Percentiles rank a stretch among this genome's conserved stretches.
These are phyloP conservation scores for Puccinia brachypodii DNA, from an alignment of 1,284 basidiomycete genomes.

Conservation along the genomic window DNA sequence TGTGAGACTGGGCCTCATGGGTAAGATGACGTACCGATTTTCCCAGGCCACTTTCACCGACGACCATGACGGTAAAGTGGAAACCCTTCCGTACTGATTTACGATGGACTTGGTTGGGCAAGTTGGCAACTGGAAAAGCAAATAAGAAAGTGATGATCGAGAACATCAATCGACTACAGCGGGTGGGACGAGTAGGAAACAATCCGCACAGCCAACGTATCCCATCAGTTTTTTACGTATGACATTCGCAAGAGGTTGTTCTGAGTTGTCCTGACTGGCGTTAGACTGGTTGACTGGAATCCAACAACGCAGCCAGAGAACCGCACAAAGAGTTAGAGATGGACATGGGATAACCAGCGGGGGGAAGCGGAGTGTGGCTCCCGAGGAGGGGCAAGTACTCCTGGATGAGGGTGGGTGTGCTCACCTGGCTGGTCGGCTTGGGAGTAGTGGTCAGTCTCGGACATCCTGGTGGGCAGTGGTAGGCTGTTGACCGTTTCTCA, in stretches of 20 bases:
- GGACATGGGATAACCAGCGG: neutral
- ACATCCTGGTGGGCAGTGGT: no score
- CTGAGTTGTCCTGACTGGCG: neutral
- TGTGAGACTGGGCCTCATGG: neutral
- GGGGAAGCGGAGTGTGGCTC: neutral
- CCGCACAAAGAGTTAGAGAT: neutral
- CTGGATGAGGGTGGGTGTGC: neutral
- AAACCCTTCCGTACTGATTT: constrained; percentile 90
- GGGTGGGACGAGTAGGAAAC: neutral
- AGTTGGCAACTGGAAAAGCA: constrained; percentile 67
- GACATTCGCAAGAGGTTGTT: constrained; percentile 57
- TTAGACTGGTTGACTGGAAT: neutral
- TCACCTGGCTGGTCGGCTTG: constrained; percentile 10
- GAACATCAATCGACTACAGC: neutral
- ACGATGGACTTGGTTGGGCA: constrained; percentile 96
- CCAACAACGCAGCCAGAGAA: neutral
- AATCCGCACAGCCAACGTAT: constrained; percentile 62
- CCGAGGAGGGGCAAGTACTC: neutral
- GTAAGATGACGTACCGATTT: constrained; percentile 65
- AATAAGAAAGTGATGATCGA: neutral
- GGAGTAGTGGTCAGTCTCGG: constrained; percentile 13
- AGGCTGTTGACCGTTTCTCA: neutral
- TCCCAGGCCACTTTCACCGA: constrained; percentile 96
- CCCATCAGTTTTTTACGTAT: constrained; percentile 89
- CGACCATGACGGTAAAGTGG: constrained; percentile 94